phyloP scores from a whole-genome alignment of 2,329 filamentous ascomycete species.

The Elsinoe fawcettii region DNA sequence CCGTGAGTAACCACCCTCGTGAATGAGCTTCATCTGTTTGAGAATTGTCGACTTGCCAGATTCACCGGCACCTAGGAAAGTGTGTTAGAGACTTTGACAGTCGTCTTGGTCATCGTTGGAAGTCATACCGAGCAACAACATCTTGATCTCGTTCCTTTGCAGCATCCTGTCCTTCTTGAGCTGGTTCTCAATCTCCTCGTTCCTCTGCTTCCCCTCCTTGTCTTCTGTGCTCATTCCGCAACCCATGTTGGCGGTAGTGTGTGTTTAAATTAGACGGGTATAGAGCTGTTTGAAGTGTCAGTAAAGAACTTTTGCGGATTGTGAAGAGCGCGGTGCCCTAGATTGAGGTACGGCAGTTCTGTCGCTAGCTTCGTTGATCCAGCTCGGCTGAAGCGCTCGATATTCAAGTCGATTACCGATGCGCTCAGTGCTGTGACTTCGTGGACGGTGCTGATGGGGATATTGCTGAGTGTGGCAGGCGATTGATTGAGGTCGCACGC shows the following conservation, averaged over 20 bases:
- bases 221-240: slow-evolving; percentile 99
- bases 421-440: neutral
- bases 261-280: slow-evolving; percentile 15
- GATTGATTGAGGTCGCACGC: neutral
- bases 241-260: slow-evolving; percentile 68
- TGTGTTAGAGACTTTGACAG: slow-evolving; percentile 27
- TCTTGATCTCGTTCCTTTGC: slow-evolving; percentile 99
- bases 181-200: slow-evolving; percentile 99
- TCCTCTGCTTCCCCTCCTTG: slow-evolving; percentile 99
- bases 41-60: slow-evolving; percentile 91
- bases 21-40: slow-evolving; percentile 98
- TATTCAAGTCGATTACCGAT: neutral
- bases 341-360: neutral
- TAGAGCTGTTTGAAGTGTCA: slow-evolving; percentile 4
- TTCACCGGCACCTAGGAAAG: slow-evolving; percentile 77
- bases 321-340: neutral
- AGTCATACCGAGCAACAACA: slow-evolving; percentile 86
- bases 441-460: neutral
- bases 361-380: neutral
- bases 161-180: slow-evolving; percentile 97
- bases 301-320: slow-evolving; percentile 13
- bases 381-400: neutral
- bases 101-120: slow-evolving; percentile 17
- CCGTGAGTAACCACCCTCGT: slow-evolving; percentile 96
- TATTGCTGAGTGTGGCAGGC: neutral